phyloP scores from a whole-genome alignment of 768 basidiomycete genomes.

The Mycena alexandri region DNA sequence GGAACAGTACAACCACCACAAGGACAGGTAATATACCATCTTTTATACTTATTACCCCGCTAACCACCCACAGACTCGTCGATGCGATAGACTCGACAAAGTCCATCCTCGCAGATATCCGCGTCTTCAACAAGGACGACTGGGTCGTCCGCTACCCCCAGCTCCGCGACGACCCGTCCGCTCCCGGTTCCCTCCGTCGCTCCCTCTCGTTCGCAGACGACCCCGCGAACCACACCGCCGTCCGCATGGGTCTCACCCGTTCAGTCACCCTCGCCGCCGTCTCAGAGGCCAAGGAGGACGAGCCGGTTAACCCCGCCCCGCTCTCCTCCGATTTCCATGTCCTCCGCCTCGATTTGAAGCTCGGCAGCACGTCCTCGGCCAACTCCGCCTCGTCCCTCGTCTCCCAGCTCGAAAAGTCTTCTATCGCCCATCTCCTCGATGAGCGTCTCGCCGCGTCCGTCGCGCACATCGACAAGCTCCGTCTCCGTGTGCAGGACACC shows the following conservation, averaged over 20 bases:
- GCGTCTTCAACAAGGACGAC: conserved; percentile 84
- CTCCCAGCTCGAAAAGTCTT: conserved; percentile 91
- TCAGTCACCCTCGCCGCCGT: conserved; percentile 71
- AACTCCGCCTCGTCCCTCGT: conserved; percentile 80
- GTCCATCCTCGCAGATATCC: conserved; percentile 75
- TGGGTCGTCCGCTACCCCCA: conserved; percentile 94
- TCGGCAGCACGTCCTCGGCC: conserved; percentile 80
- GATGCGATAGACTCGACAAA: conserved; percentile 82
- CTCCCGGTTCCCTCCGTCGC: conserved; percentile 59
- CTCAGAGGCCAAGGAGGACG: conserved; percentile 58
- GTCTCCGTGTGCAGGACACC: conserved; percentile 88
- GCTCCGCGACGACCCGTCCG: conserved; percentile 61
- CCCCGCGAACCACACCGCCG: conserved; percentile 73
- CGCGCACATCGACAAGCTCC: conserved; percentile 86
- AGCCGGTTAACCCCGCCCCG: conserved; percentile 50
- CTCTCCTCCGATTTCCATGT: conserved; percentile 81
- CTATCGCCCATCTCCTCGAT: conserved; percentile 92
- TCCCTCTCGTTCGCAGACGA: conserved; percentile 91
- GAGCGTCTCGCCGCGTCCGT: conserved; percentile 83
- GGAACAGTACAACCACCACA: conserved; percentile 80
- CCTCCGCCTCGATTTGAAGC: conserved; percentile 92
- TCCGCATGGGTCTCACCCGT: conserved; percentile 66
- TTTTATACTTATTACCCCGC: conserved; percentile 3
- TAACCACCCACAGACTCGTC: conserved; percentile 66
- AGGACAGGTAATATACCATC: conserved; percentile 70